Conservation (phyloP, 2,329 filamentous ascomycete species). For the Coniochaeta ligniaria region DNA sequence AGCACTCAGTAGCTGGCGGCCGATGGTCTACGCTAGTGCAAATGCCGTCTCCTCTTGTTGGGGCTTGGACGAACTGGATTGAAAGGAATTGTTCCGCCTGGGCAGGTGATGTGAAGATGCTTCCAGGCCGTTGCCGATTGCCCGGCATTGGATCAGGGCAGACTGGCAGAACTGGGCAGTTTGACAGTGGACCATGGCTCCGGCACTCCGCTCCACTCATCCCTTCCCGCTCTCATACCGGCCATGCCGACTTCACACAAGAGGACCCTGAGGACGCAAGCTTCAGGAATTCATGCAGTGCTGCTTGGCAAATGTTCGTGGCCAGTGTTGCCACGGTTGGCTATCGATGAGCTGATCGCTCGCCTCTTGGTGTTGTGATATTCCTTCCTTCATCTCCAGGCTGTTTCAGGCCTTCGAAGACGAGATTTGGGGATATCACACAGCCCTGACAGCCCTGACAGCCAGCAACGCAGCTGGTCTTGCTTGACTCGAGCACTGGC, state of each 20-base stretch:
- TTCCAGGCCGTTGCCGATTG: not conserved
- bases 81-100: not conserved
- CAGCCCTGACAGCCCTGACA: not conserved
- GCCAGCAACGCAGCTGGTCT: not conserved
- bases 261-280: not conserved
- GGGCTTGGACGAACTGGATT: not conserved
- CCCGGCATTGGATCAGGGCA: not conserved
- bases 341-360: not conserved
- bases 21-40: not conserved
- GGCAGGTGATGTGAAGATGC: slow-evolving; percentile 1
- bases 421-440: not conserved
- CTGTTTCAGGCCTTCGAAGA: not conserved
- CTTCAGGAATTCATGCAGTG: not conserved
- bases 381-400: not conserved
- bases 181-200: not conserved
- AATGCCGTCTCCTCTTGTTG: not conserved
- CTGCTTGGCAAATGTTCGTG: not conserved
- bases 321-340: not conserved
- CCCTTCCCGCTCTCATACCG: not conserved
- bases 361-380: not conserved
- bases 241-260: not conserved
- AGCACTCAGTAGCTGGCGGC: too few species aligned
- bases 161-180: not conserved
- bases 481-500: not conserved
- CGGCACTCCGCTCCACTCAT: not conserved